A percentile compares a stretch with the other conserved stretches of the same genome.
These are phyloP conservation scores for Diaporthe caulivora DNA, from an alignment of 2,329 filamentous ascomycete species.

Conservation along the genomic window DNA sequence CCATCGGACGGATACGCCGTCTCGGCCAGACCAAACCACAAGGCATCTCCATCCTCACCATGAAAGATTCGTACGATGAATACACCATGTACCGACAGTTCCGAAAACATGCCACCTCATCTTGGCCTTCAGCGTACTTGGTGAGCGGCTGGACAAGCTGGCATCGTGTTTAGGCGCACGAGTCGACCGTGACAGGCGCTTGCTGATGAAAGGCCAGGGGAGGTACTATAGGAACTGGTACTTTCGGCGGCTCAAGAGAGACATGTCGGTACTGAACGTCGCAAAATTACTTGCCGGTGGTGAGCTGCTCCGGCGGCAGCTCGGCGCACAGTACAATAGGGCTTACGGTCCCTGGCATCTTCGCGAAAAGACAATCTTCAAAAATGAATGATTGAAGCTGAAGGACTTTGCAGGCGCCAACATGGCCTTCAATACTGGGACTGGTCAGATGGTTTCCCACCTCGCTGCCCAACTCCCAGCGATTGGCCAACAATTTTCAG, in stretches of 20 bases:
- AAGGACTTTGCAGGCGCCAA: background rate
- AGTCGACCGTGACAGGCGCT: background rate
- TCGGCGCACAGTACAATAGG: background rate
- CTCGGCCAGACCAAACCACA: background rate
- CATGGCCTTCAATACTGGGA: background rate
- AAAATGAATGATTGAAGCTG: fast-evolving
- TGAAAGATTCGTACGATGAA: slow-evolving; percentile 18
- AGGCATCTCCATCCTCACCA: background rate
- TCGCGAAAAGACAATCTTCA: background rate
- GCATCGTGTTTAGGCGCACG: background rate
- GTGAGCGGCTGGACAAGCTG: background rate
- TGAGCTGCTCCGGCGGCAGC: background rate
- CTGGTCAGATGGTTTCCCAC: background rate
- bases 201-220: too few relatives aligned
- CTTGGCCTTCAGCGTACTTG: background rate
- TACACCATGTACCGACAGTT: background rate
- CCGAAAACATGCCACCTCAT: background rate
- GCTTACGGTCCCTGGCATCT: background rate
- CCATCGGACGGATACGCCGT: slow-evolving; percentile 16
- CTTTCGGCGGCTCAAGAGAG: fast-evolving
- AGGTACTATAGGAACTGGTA: fast-evolving
- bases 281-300: background rate
- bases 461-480: background rate
- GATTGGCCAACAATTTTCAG: background rate
- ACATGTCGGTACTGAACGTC: background rate